Evolutionary conservation across 2,329 filamentous ascomycete species (phyloP).

Genomic region (Fusarium sororula): DNA sequence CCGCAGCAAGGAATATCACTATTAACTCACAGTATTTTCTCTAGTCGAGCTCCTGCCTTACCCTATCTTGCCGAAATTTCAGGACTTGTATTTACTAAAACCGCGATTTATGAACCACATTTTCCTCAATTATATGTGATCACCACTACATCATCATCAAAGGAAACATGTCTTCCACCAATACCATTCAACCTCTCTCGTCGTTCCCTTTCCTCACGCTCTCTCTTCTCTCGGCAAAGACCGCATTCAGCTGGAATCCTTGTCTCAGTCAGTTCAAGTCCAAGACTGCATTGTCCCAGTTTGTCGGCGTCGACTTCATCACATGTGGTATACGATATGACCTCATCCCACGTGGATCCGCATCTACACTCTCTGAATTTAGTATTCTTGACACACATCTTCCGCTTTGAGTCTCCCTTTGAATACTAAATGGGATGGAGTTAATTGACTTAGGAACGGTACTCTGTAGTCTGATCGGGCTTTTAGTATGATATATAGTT

Average conservation of each 20-base stretch:
- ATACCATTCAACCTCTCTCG: not conserved
- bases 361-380: not conserved
- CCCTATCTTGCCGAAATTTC: too few species aligned
- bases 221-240: not conserved
- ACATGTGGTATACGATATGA: not conserved
- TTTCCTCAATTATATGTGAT: not conserved
- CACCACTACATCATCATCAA: not conserved
- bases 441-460: accelerated
- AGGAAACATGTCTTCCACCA: not conserved
- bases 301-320: not conserved
- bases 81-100: not conserved
- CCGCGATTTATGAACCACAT: too few species aligned
- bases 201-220: not conserved
- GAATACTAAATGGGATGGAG: accelerated
- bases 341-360: not conserved
- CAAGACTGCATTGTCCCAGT: not conserved
- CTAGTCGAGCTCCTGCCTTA: not conserved
- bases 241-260: not conserved
- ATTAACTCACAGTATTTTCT: not conserved
- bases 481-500: too few species aligned
- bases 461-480: accelerated
- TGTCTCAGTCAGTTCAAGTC: not conserved
- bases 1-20: not conserved
- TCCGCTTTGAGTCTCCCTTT: accelerated
- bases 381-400: not conserved